phyloP scores from a whole-genome alignment of 139 green algal species.

The Picocystis salinarum region DNA sequence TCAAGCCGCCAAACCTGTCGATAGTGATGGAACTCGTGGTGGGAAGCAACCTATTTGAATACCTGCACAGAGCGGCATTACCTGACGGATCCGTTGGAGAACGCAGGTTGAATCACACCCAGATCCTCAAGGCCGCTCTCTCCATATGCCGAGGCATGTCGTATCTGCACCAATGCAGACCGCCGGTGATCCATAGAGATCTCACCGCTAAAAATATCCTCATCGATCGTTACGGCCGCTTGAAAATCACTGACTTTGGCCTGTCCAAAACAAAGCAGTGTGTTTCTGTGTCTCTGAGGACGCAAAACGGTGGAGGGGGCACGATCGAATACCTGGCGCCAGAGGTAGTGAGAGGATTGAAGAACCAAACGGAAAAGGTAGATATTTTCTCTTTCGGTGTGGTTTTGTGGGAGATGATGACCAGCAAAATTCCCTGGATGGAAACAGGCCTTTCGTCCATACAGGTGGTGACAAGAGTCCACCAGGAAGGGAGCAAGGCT shows the following conservation, averaged over 20 bases:
- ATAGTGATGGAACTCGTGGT: conserved; percentile 59
- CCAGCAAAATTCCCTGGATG: conserved; percentile 1
- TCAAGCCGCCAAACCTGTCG: conserved; percentile 31
- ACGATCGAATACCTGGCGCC: conserved; percentile 1
- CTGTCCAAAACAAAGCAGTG: conserved; percentile 2
- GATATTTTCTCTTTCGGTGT: conserved; percentile 2
- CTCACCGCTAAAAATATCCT: conserved; percentile 19
- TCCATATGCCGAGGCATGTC: conserved; percentile 28
- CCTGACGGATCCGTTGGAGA: no score
- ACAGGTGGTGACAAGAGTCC: no score
- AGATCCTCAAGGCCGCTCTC: conserved; percentile 2
- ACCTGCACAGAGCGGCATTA: conserved; percentile 30
- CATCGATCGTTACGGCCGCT: neutral
- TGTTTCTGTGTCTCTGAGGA: no score
- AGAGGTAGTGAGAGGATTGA: neutral
- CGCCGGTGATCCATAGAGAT: conserved; percentile 67
- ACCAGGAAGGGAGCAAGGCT: no score
- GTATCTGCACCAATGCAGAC: conserved; percentile 62
- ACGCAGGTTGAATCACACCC: no score
- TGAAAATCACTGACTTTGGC: conserved; percentile 4
- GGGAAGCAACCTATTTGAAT: conserved; percentile 34
- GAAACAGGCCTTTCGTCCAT: neutral
- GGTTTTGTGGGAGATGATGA: conserved; percentile 1
- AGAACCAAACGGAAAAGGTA: neutral
- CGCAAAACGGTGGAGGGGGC: no score